Base-by-base conservation (phyloP, 1,139 yeast genomes). In the Candida neerlandica region DNA sequence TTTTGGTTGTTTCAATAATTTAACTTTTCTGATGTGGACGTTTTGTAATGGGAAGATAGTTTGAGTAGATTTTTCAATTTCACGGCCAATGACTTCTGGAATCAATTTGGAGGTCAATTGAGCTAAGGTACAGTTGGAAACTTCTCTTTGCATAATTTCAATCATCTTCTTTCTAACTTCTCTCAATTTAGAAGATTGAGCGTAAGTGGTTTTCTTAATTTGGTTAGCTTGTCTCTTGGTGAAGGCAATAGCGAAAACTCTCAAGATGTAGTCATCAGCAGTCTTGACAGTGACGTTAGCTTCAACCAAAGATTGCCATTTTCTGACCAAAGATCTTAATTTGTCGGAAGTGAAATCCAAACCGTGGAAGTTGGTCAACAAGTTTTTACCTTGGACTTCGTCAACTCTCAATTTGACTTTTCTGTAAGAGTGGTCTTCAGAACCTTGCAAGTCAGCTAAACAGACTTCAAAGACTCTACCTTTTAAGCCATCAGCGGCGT, bases 361-460 rank as follows among this genome's bases (percentile, higher is more conserved):
- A 54, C 80, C 81, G 66, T 76, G 80, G 75, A 76, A 76, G 75
- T 76, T 76, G 71, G 81, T 76, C 65, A 76, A 75, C 66, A 76
- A 74, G 72, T 76, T 75, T 69, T 76, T 76, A 67, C 80, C 80
- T 67, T 76, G 79, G 51, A 76, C 81, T 69, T 76, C 81, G 58
- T 76, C 81, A 55, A 75, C 80, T 75, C 81, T 75, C 70, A 76
- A 75, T 69, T 73, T 75, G 62, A 76, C 64, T 67, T 76, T 76
- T 73, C 79, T 75, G 76, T 71, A 70, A 49, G 80, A 68, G 71
- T 76, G 80, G 68, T 76, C 80, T 69, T 76, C 81, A 50, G 78
- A 72, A 50, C 80, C 81, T 66, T 75, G 80, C 61, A 76, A 73
- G 64, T 76, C 81, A 58, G 80, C 81, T 61, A 76, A 72, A 57